Percentiles rank a stretch among this genome's conserved stretches.
These are phyloP conservation scores for Debaryomyces robertsiae DNA, from an alignment of 1,139 yeast species.

Conservation along the genomic window DNA sequence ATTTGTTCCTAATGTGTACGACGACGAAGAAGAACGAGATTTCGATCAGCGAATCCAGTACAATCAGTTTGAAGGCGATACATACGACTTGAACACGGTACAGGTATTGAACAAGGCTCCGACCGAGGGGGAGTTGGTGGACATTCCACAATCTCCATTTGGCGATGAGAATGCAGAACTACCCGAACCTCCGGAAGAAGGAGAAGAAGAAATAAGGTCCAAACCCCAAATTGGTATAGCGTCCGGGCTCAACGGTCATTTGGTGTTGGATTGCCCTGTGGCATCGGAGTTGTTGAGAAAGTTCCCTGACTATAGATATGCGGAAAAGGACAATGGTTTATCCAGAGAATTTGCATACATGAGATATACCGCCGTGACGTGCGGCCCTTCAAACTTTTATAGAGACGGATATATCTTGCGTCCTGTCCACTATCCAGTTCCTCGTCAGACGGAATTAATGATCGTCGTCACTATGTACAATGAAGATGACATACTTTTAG, in stretches of 20 bases:
- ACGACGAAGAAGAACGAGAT: conserved; percentile 45
- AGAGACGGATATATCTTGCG: conserved; percentile 49
- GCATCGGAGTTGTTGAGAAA: conserved; percentile 49
- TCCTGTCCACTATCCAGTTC: conserved; percentile 49
- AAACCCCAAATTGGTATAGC: conserved; percentile 44
- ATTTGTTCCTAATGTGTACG: conserved; percentile 51
- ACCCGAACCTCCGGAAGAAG: conserved; percentile 32
- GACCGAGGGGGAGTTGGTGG: conserved; percentile 14
- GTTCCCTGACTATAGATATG: conserved; percentile 43
- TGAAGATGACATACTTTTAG: conserved; percentile 50
- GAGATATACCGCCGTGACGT: conserved; percentile 54
- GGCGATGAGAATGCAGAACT: conserved; percentile 30
- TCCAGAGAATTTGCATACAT: conserved; percentile 50
- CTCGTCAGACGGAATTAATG: conserved; percentile 50
- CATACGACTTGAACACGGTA: conserved; percentile 44
- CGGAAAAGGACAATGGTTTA: conserved; percentile 42
- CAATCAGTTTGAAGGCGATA: conserved; percentile 47
- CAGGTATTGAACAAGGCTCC: conserved; percentile 22
- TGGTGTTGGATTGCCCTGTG: conserved; percentile 54
- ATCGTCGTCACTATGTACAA: conserved; percentile 52
- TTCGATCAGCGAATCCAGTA: conserved; percentile 45
- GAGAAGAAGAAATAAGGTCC: conserved; percentile 38
- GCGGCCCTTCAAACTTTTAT: conserved; percentile 52
- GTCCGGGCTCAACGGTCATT: conserved; percentile 48
- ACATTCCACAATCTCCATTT: conserved; percentile 33